Conservation (phyloP, 192 early-diverging fungal species). For the Podila minutissima region DNA sequence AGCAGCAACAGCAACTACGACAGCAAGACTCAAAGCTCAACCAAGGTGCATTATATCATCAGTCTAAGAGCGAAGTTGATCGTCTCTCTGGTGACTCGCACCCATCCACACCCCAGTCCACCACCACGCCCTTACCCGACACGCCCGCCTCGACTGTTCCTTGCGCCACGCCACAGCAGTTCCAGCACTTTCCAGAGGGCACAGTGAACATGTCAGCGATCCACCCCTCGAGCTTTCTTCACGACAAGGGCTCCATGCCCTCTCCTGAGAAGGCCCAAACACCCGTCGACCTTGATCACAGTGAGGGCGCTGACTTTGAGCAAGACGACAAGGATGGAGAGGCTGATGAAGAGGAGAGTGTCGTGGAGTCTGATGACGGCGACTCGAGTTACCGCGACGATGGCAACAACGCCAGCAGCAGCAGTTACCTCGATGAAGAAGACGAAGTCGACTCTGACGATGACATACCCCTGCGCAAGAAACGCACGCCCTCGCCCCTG, state of each 20-base stretch:
- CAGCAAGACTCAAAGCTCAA: too few species aligned
- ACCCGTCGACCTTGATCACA: neutral
- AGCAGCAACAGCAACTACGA: neutral
- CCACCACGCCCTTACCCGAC: too few species aligned
- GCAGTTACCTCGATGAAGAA: neutral
- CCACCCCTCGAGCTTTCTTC: neutral
- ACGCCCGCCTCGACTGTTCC: neutral
- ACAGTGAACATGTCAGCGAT: neutral
- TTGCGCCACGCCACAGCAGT: neutral
- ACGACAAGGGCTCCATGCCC: neutral
- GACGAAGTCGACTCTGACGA: neutral
- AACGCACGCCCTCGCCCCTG: too few species aligned
- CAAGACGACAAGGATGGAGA: neutral
- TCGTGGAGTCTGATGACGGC: neutral
- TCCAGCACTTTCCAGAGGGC: conserved; percentile 1
- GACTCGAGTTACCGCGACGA: neutral
- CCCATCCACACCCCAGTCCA: too few species aligned
- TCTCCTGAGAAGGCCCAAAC: neutral
- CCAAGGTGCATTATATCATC: too few species aligned
- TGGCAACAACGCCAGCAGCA: neutral
- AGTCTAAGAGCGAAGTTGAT: too few species aligned
- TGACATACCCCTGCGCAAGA: neutral
- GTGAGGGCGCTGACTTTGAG: neutral
- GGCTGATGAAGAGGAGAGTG: neutral
- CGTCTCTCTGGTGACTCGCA: too few species aligned